Percentiles rank a stretch among this genome's conserved stretches.
These are phyloP conservation scores for Trichothecium sympodiale DNA, from an alignment of 2,329 filamentous ascomycete species.

Conservation along the genomic window DNA sequence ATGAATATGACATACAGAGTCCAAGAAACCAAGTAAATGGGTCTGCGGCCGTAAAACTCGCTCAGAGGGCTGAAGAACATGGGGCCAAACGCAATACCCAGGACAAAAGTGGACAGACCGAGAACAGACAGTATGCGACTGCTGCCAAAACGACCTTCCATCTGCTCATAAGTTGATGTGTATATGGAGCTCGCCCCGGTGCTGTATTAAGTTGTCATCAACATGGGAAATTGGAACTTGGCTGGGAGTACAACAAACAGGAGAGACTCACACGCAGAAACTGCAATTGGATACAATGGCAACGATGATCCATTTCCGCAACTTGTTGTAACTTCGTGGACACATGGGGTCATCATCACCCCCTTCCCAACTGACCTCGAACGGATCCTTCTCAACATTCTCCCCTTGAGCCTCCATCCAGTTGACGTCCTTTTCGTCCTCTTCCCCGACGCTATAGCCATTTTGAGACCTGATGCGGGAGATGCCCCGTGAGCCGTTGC, in stretches of 20 bases:
- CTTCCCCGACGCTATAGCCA: slow-evolving; percentile 29
- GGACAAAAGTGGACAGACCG: slow-evolving; percentile 72
- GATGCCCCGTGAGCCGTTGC: no score
- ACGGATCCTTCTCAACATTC: slow-evolving; percentile 2
- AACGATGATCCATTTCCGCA: slow-evolving; percentile 72
- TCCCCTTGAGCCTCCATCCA: neutral
- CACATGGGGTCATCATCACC: slow-evolving; percentile 60
- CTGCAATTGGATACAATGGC: slow-evolving; percentile 62
- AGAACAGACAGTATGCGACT: slow-evolving; percentile 65
- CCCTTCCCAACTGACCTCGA: slow-evolving; percentile 65
- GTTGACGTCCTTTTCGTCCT: slow-evolving; percentile 8
- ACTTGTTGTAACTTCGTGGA: slow-evolving; percentile 55
- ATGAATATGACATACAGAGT: slow-evolving; percentile 67
- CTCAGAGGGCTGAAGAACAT: slow-evolving; percentile 53
- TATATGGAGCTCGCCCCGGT: slow-evolving; percentile 86
- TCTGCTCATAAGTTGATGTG: slow-evolving; percentile 68
- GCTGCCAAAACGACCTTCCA: slow-evolving; percentile 62
- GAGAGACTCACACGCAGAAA: slow-evolving; percentile 71
- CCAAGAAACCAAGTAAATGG: slow-evolving; percentile 70
- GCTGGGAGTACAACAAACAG: slow-evolving; percentile 1
- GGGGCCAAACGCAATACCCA: slow-evolving; percentile 57
- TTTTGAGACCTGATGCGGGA: slow-evolving; percentile 27
- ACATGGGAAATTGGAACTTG: slow-evolving; percentile 1
- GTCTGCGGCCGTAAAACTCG: slow-evolving; percentile 73
- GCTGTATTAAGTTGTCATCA: slow-evolving; percentile 26